Evolutionary conservation across 495 filamentous ascomycete species (phyloP).

Genomic region (Podospora sp.): DNA sequence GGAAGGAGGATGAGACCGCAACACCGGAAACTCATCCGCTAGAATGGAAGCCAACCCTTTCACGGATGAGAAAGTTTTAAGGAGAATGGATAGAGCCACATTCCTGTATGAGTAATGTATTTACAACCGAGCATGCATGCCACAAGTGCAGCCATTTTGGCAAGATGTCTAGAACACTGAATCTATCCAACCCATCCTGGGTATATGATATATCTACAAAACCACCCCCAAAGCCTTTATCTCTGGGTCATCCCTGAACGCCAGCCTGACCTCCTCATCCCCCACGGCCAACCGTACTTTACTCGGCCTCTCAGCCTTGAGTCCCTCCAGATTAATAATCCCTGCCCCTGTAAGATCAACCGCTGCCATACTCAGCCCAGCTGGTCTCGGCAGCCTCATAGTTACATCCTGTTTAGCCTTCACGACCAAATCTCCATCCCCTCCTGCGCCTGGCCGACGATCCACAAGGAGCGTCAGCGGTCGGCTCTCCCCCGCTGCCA

Average conservation of each 20-base stretch:
- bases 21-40: constrained; percentile 90
- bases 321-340: constrained; percentile 77
- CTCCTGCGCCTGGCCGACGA: constrained; percentile 23
- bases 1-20: constrained; percentile 87
- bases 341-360: constrained; percentile 85
- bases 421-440: constrained; percentile 7
- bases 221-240: constrained; percentile 69
- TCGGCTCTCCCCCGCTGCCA: constrained; percentile 57
- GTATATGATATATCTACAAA: constrained; percentile 33
- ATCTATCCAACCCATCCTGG: not conserved
- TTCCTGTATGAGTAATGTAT: not conserved
- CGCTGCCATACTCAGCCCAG: constrained; percentile 70
- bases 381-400: constrained; percentile 49
- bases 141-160: not conserved
- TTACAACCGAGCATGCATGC: not conserved
- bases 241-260: constrained; percentile 86
- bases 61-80: constrained; percentile 43
- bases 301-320: constrained; percentile 78
- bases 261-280: constrained; percentile 85
- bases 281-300: constrained; percentile 83
- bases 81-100: not conserved
- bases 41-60: constrained; percentile 87
- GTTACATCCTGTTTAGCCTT: constrained; percentile 15
- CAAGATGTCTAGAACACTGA: constrained; percentile 4
- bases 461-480: constrained; percentile 39